Base-by-base conservation (phyloP, 169 alveolate genomes). In the Plasmodium fragile region DNA sequence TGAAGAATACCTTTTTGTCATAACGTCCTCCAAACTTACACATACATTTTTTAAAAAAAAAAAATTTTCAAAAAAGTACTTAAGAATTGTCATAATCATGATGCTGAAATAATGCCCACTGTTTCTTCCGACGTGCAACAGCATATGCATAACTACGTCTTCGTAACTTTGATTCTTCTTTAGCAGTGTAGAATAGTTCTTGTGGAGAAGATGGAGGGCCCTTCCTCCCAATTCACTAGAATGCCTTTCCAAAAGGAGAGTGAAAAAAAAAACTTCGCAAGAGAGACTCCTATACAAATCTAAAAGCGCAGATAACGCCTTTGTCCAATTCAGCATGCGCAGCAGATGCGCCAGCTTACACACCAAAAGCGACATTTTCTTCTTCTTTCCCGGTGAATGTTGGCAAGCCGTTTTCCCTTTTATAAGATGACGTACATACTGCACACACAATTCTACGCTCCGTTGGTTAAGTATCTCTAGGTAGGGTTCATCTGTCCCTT, bases 11-110 rank as follows among this genome's bases (percentile, higher is more conserved):
- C 81, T 65, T 13, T 65, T 28, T 0, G 45, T 89, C 39, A 77
- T 89, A 36, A 39, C 71, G 7, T 65, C 81, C 16, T 41, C 39
- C 32, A 7, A 53, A 8, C 4, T 13, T 85, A 22, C 7, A 39
- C 43, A 32, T 13, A 43, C 39, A 55, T 59, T 89, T 89, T 87
- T 59, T 22, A 89, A 78, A 89, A 89, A 89, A 89, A 59, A 49
- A 2, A 32, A 6, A 22, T 89, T 78, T 16, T 89, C 89, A 18
- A 89, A 77, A 89, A 89, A 89, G 55, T 39, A 78, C 25, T 49
- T 28, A 41, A 53, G 36, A 25, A 89, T 89, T 22, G 81, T 89
- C n/a, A 89, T 13, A 28, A 89, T 25, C 34, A 89, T 41, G 32
- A 89, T 41, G 52, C 43, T 55, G 3, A 22, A 89, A 43, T 72